Base-by-base conservation (phyloP, 805 yeast species). In the Cyberlindnera nakhonratchasimensis region DNA sequence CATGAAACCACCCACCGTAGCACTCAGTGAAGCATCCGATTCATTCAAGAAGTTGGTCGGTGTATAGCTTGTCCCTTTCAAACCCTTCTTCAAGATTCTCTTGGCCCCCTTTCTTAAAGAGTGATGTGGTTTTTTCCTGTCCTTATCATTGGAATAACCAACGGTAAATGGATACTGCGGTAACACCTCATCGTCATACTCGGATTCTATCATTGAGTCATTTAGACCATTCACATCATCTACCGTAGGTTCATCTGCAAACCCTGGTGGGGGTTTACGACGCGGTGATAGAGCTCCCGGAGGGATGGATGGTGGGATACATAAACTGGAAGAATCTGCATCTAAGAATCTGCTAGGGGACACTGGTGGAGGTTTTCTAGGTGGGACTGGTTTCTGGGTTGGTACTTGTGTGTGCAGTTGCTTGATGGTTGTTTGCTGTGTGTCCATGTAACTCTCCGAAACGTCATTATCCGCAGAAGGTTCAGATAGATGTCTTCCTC, bases 321-420 rank as follows among this genome's bases (percentile, higher is more conserved):
- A 7, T 7, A 12, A 16, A 31, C n/a, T 11, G 36, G 28, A 16
- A 13, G 19, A 3, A 3, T 22, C 36, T 9, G 30, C 16, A 3
- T 12, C 10, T 9, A 32, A n/a, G 6, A 29, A 37, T 5, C 22
- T 32, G 7, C 3, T 21, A n/a, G 58, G 58, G 0, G 58, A 46
- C 2, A 12, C 33, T 22, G 59, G 61, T 18, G 61, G 61, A 19
- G 61, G 56, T 30, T 57, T 57, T 23, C 60, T 42, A 7, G 19
- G 17, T 23, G 44, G 46, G 11, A 28, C 17, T 4, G 38, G 30
- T 12, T 19, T 16, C 12, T 23, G 23, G 19, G 16, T 16, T 14
- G 26, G 3, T 6, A 14, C 12, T 13, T 20, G 16, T 22, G 24
- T 21, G 17, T 29, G n/a, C 25, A 23, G 25, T 9, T 13, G 9